A percentile compares a stretch with the other conserved stretches of the same genome.
These are phyloP conservation scores for Macadamia integrifolia DNA, from an alignment of 164 flowering plant species.

Conservation along the genomic window DNA sequence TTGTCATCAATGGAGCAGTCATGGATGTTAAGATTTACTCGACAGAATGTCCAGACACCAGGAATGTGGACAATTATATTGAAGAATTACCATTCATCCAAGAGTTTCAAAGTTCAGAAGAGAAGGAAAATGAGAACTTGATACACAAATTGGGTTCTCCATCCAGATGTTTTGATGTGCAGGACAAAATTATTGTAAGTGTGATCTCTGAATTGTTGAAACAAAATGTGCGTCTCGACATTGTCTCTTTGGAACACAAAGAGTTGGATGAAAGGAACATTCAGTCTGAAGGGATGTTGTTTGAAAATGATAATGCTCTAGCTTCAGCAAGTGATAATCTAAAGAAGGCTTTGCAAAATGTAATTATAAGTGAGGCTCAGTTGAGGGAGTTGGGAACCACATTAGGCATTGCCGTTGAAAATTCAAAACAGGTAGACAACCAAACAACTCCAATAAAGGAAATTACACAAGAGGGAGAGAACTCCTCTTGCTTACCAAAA, in stretches of 20 bases:
- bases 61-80: slow-evolving; percentile 1
- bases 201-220: slow-evolving; percentile 23
- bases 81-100: slow-evolving; percentile 2
- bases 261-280: slow-evolving; percentile 10
- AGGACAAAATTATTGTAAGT: slow-evolving; percentile 21
- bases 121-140: slow-evolving; percentile 17
- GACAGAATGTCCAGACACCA: slow-evolving; percentile 5
- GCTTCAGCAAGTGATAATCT: slow-evolving; percentile 26
- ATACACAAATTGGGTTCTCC: slow-evolving; percentile 25
- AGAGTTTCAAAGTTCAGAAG: slow-evolving; percentile 3
- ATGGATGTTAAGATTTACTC: slow-evolving; percentile 15
- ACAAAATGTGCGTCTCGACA: slow-evolving; percentile 12
- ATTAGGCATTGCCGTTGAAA: slow-evolving; percentile 15
- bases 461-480: slow-evolving; percentile 1
- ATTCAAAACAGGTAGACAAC: slow-evolving; percentile 9
- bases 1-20: slow-evolving; percentile 14
- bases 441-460: slow-evolving; percentile 7
- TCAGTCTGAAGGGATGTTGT: slow-evolving; percentile 10
- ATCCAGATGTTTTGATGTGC: slow-evolving; percentile 15
- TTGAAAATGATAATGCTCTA: slow-evolving; percentile 26
- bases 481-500: slow-evolving; percentile 7
- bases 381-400: slow-evolving; percentile 24
- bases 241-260: slow-evolving; percentile 13
- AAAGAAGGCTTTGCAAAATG: slow-evolving; percentile 34
- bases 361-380: slow-evolving; percentile 19